Conservation (phyloP, 176 grass and related monocot species). For the Dactylis glomerata region DNA sequence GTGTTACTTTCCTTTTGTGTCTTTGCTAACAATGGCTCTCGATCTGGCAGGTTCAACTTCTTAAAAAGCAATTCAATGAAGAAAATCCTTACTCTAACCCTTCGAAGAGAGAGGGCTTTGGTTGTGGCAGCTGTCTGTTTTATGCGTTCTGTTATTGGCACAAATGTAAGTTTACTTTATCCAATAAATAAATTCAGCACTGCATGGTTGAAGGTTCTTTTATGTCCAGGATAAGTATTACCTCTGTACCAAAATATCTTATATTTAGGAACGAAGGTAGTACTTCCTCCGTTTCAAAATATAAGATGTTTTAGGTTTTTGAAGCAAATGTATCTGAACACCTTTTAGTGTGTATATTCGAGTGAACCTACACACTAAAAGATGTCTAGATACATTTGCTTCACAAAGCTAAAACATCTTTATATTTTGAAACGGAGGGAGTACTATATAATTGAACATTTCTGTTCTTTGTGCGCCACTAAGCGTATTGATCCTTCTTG, state of each 20-base stretch:
- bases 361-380: too few species aligned
- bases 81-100: slow-evolving; percentile 78
- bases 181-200: slow-evolving; percentile 4
- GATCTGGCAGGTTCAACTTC: slow-evolving; percentile 57
- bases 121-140: slow-evolving; percentile 74
- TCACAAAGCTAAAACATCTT: too few species aligned
- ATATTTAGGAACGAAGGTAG: too few species aligned
- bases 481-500: slow-evolving; percentile 13
- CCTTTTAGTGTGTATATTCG: too few species aligned
- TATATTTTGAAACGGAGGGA: too few species aligned
- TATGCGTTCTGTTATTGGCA: slow-evolving; percentile 69
- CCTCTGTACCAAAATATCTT: too few species aligned
- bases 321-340: too few species aligned
- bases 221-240: neutral
- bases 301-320: too few species aligned
- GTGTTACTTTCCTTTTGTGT: slow-evolving; percentile 22
- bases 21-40: slow-evolving; percentile 23
- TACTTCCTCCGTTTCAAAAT: too few species aligned
- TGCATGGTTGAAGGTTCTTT: slow-evolving; percentile 16
- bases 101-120: slow-evolving; percentile 65
- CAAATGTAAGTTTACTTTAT: slow-evolving; percentile 56
- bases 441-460: neutral
- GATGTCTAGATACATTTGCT: too few species aligned
- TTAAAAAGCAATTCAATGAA: slow-evolving; percentile 63
- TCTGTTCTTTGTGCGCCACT: slow-evolving; percentile 10